Evolutionary conservation across 805 yeast species (phyloP), one percentile per base, ranked within the genome.

Genomic region (Yarrowia divulgata): DNA sequence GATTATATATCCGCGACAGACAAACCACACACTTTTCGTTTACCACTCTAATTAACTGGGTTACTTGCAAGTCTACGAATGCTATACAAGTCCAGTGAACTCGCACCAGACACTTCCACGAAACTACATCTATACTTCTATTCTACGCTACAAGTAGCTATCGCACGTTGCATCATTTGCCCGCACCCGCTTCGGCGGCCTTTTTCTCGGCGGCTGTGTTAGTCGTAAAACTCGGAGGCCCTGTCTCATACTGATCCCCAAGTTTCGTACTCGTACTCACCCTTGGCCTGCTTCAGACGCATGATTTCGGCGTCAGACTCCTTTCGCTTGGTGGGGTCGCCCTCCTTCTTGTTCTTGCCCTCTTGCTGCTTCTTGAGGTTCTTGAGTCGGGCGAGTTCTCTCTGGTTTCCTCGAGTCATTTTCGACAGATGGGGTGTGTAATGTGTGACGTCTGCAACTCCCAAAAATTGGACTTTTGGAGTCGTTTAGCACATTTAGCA

Each of bases 391-490:
- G 98, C 98, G 74, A 90, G 85, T 49, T 94, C 99, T 79, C 99
- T 86, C 81, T 95, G 98, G 79, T 94, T 95, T 40, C 99, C 99
- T 82, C 99, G 86, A 67, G 97, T 89, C 98, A 94, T 93, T 52
- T 19, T 60, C 29, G 64, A 42, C 34, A 9, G 60, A 16, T 37
- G 43, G 29, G 37, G 50, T 58, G 50, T 23, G 29, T 23, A 42
- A 14, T 23, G 48, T 35, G 60, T 37, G 29, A 35, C 16, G 63
- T 40, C n/a, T 19, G 37, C 49, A 57, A 57, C 39, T 57, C 48
- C 63, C 63, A 57, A 42, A 57, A 29, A 5, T 18, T 37, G 18
- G 34, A 7, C 23, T 18, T 43, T 43, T 18, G 32, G 49, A 9
- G 29, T 23, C 29, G 32, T 19, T 10, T 10, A 45, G 32, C 29